Conservation (phyloP, 192 early-diverging fungal species). For the Coemansia sp. region DNA sequence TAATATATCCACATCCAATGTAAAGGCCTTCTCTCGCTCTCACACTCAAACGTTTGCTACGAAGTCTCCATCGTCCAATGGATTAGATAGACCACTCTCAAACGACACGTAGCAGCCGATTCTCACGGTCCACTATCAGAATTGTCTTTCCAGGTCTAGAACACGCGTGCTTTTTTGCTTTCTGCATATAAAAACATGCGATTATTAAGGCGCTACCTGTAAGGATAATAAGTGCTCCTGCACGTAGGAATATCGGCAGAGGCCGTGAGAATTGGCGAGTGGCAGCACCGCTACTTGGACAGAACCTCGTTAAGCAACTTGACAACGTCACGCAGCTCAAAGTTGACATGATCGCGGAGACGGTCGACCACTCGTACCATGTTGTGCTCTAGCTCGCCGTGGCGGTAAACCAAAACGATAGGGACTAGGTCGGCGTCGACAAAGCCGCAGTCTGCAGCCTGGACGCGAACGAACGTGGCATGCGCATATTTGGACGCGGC, state of each 20-base stretch:
- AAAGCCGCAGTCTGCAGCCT: conserved; percentile 41
- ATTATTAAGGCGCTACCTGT: no score
- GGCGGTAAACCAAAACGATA: conserved; percentile 34
- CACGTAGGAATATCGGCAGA: background rate
- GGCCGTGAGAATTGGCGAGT: background rate
- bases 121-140: background rate
- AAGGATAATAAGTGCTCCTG: background rate
- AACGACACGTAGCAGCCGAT: background rate
- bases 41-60: background rate
- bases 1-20: conserved; percentile 46
- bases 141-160: background rate
- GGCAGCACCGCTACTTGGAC: conserved; percentile 6
- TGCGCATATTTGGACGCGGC: conserved; percentile 12
- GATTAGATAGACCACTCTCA: no score
- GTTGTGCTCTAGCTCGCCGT: conserved; percentile 38
- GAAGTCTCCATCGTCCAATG: no score
- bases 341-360: conserved; percentile 14
- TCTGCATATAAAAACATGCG: background rate
- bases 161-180: no score
- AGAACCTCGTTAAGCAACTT: conserved; percentile 11
- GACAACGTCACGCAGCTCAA: conserved; percentile 27
- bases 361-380: conserved; percentile 41
- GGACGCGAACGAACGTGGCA: conserved; percentile 30
- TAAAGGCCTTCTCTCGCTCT: background rate
- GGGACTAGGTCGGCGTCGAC: conserved; percentile 28